Conservation (phyloP, 2,329 filamentous ascomycete species). For the Talaromyces islandicus region DNA sequence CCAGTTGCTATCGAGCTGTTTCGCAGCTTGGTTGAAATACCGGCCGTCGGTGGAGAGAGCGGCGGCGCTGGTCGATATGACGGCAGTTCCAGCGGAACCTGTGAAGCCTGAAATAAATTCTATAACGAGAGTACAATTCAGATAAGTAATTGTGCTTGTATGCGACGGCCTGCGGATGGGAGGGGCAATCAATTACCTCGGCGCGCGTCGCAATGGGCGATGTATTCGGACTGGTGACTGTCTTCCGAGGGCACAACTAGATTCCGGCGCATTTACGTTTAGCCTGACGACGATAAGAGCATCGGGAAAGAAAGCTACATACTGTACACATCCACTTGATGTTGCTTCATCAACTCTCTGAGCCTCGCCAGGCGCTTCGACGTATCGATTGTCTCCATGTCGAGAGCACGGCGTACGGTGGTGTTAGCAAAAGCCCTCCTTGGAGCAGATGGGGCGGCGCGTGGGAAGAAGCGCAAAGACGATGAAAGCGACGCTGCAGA, state of each 20-base stretch:
- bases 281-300: not conserved
- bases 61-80: slow-evolving; percentile 79
- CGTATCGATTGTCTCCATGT: slow-evolving; percentile 77
- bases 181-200: slow-evolving; percentile 49
- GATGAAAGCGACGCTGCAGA: slow-evolving; percentile 16
- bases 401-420: slow-evolving; percentile 32
- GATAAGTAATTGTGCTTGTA: not conserved
- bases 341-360: slow-evolving; percentile 78
- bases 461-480: slow-evolving; percentile 16
- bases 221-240: slow-evolving; percentile 96
- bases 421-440: slow-evolving; percentile 32
- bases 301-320: slow-evolving; percentile 19
- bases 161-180: not conserved
- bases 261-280: slow-evolving; percentile 9
- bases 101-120: slow-evolving; percentile 91
- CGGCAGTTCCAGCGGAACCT: slow-evolving; percentile 87
- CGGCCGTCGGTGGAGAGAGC: slow-evolving; percentile 90
- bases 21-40: slow-evolving; percentile 94
- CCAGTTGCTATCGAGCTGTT: slow-evolving; percentile 91
- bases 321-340: slow-evolving; percentile 90
- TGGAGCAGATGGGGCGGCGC: slow-evolving; percentile 16
- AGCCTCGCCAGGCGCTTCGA: slow-evolving; percentile 68
- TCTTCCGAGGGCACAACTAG: slow-evolving; percentile 94
- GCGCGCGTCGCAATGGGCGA: slow-evolving; percentile 87
- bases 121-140: slow-evolving; percentile 19